These are phyloP conservation scores for Monilinia vaccinii-corymbosi DNA, from an alignment of 2,329 filamentous ascomycete genomes.

Conservation along the genomic window DNA sequence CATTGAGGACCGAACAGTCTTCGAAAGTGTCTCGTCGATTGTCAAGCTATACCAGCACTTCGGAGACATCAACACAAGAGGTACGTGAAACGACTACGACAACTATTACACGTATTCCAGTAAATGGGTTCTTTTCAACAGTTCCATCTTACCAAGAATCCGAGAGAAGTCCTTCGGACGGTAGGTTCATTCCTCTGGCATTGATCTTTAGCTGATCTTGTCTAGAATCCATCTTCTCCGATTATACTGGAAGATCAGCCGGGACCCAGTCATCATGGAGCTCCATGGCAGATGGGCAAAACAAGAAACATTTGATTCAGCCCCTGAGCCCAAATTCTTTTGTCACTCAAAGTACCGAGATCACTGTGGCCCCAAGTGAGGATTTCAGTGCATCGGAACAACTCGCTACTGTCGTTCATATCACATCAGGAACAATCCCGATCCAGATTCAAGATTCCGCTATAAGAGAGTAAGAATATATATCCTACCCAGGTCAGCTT, in stretches of 20 bases:
- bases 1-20: slow-evolving; percentile 6
- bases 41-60: slow-evolving; percentile 17
- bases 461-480: slow-evolving; percentile 12
- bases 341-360: slow-evolving; percentile 35
- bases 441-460: slow-evolving; percentile 15
- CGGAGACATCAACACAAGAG: slow-evolving; percentile 11
- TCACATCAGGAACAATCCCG: slow-evolving; percentile 23
- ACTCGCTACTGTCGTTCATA: slow-evolving; percentile 32
- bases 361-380: slow-evolving; percentile 31
- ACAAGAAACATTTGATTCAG: slow-evolving; percentile 29
- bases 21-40: slow-evolving; percentile 12
- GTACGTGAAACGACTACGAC: slow-evolving; percentile 9
- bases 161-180: slow-evolving; percentile 17
- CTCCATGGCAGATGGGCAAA: slow-evolving; percentile 26
- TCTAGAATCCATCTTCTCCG: slow-evolving; percentile 39
- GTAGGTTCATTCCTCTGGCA: slow-evolving; percentile 9
- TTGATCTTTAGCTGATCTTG: slow-evolving; percentile 16
- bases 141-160: slow-evolving; percentile 11
- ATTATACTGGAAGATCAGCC: slow-evolving; percentile 33
- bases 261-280: slow-evolving; percentile 30
- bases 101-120: slow-evolving; percentile 10
- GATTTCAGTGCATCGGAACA: slow-evolving; percentile 28
- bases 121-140: slow-evolving; percentile 10
- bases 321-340: slow-evolving; percentile 35
- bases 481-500: background rate